A percentile compares a stretch with the other conserved stretches of the same genome.
phyloP scores from a whole-genome alignment of 2,329 filamentous ascomycete species.

The Ophiostoma australiae region DNA sequence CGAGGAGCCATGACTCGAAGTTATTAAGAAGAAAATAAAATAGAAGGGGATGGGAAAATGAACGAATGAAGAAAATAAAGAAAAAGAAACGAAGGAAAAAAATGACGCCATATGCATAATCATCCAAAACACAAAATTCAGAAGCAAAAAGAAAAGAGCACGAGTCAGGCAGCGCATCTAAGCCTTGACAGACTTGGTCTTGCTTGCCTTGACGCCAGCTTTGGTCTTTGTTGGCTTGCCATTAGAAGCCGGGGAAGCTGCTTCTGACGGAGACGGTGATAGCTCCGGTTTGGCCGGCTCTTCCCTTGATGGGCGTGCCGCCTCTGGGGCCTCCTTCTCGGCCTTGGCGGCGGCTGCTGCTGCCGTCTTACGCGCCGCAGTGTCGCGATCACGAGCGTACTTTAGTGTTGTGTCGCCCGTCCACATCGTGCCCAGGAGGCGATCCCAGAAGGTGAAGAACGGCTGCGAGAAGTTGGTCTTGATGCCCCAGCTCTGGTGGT shows the following conservation, averaged over 20 bases:
- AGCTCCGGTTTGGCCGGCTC: background rate
- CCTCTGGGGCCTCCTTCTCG: background rate
- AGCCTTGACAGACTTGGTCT: conserved; percentile 19
- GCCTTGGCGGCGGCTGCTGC: background rate
- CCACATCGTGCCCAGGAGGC: conserved; percentile 76
- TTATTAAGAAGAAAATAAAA: background rate
- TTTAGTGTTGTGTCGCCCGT: conserved; percentile 53
- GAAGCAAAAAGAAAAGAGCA: background rate
- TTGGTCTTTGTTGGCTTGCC: conserved; percentile 13
- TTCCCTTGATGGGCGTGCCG: background rate
- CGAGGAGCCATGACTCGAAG: background rate
- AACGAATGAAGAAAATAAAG: background rate
- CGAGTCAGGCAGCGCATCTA: background rate
- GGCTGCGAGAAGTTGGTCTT: conserved; percentile 91
- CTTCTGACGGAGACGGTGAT: conserved; percentile 1
- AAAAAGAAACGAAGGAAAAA: background rate
- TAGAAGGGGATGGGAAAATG: background rate
- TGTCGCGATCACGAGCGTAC: conserved; percentile 41
- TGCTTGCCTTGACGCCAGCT: conserved; percentile 10
- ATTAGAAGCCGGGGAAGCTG: background rate
- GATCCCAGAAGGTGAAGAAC: conserved; percentile 95
- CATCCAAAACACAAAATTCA: conserved; percentile 7
- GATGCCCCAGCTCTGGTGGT: conserved; percentile 98
- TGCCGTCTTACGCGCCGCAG: conserved; percentile 37
- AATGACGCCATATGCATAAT: conserved; percentile 15